phyloP scores from a whole-genome alignment of 2,329 filamentous ascomycete genomes.

The Fusarium poae region DNA sequence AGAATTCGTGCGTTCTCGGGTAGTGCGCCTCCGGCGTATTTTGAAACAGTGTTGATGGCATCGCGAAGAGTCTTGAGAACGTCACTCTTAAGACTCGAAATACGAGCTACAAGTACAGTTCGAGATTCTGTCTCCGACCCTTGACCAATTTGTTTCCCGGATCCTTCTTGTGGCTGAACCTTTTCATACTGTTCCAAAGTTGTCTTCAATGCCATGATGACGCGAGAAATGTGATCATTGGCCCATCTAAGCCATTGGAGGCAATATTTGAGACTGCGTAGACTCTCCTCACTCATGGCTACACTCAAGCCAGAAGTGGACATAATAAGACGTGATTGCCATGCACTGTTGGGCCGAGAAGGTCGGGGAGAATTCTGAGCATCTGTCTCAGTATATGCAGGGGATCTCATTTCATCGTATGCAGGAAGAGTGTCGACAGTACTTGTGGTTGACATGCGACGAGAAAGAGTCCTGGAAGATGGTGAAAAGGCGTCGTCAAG shows the following conservation, averaged over 20 bases:
- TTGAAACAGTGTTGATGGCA: constrained; percentile 86
- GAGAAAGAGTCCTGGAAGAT: constrained; percentile 52
- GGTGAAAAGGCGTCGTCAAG: constrained; percentile 47
- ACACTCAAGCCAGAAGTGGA: constrained; percentile 92
- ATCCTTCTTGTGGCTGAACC: constrained; percentile 29
- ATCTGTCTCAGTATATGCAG: constrained; percentile 76
- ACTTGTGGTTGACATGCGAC: constrained; percentile 74
- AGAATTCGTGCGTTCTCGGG: constrained; percentile 89
- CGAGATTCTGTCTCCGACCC: constrained; percentile 44
- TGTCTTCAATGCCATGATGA: constrained; percentile 79
- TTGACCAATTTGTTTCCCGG: constrained; percentile 23
- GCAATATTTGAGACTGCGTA: constrained; percentile 87
- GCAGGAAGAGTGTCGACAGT: constrained; percentile 82
- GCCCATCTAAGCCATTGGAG: constrained; percentile 83
- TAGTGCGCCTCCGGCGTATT: constrained; percentile 89
- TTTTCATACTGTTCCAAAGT: constrained; percentile 85
- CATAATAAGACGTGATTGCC: constrained; percentile 88
- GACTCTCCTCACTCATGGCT: constrained; percentile 89
- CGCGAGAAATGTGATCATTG: constrained; percentile 82
- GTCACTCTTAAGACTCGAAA: constrained; percentile 76
- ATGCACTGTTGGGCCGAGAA: constrained; percentile 59
- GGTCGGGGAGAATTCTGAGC: constrained; percentile 50
- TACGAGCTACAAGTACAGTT: constrained; percentile 68
- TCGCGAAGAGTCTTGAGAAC: constrained; percentile 84
- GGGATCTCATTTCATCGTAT: constrained; percentile 83